Percentiles rank a stretch among this genome's conserved stretches.
Conservation (phyloP, 164 flowering plant species). For the Aristolochia californica region DNA sequence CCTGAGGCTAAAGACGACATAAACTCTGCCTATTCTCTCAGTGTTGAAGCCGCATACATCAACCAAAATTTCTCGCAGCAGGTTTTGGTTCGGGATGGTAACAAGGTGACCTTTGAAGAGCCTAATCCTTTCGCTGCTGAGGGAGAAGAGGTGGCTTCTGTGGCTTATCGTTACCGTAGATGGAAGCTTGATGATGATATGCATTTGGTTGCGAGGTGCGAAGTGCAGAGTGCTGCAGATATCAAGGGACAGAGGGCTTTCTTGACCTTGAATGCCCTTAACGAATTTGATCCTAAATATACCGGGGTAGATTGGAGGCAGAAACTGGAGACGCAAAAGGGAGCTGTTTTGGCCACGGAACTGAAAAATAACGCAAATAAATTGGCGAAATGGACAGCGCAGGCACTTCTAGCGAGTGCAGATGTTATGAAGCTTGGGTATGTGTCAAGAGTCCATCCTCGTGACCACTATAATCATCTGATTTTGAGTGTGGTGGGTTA, state of each 20-base stretch:
- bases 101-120: conserved; percentile 78
- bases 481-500: conserved; percentile 77
- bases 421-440: conserved; percentile 94
- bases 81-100: conserved; percentile 72
- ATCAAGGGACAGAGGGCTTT: conserved; percentile 54
- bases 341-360: conserved; percentile 95
- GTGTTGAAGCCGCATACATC: conserved; percentile 85
- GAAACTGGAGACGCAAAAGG: conserved; percentile 92
- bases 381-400: conserved; percentile 94
- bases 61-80: conserved; percentile 99
- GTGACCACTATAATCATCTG: conserved; percentile 82
- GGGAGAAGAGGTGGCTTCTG: conserved; percentile 90
- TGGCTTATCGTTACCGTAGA: conserved; percentile 74
- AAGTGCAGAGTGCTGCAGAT: conserved; percentile 77
- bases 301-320: conserved; percentile 97
- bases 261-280: conserved; percentile 80
- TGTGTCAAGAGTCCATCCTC: conserved; percentile 88
- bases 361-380: conserved; percentile 92
- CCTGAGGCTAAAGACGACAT: conserved; percentile 96
- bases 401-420: conserved; percentile 76
- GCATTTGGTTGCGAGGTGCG: conserved; percentile 81
- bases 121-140: conserved; percentile 81
- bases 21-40: conserved; percentile 71
- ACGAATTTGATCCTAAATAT: conserved; percentile 93
- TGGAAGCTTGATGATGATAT: conserved; percentile 90